Conservation (phyloP, 1,284 basidiomycete genomes). For the Sanghuangporus weigelae region DNA sequence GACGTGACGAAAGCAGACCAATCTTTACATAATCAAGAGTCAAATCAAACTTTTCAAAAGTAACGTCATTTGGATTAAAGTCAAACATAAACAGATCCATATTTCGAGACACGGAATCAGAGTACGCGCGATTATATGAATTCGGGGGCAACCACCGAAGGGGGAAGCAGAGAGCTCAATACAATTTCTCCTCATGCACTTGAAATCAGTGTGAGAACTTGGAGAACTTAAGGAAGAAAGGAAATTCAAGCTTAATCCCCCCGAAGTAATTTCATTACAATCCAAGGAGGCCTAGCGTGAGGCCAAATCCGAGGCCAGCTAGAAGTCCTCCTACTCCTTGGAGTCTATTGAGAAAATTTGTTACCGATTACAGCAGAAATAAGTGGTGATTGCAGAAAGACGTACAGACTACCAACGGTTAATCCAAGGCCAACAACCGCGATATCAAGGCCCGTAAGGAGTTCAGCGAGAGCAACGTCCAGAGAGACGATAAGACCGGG, state of each 20-base stretch:
- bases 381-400: not conserved
- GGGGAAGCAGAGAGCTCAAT: too few species aligned
- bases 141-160: too few species aligned
- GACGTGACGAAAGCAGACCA: too few species aligned
- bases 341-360: constrained; percentile 17
- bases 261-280: constrained; percentile 6
- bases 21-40: too few species aligned
- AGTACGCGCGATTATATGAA: too few species aligned
- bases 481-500: constrained; percentile 16
- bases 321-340: constrained; percentile 23
- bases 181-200: too few species aligned
- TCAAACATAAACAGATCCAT: too few species aligned
- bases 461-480: constrained; percentile 17
- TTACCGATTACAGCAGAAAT: not conserved
- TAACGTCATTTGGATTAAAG: too few species aligned
- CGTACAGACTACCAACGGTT: constrained; percentile 23
- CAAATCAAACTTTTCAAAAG: too few species aligned
- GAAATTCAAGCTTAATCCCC: not conserved
- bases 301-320: constrained; percentile 22
- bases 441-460: constrained; percentile 17
- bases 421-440: constrained; percentile 18
- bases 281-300: constrained; percentile 23
- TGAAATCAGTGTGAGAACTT: not conserved
- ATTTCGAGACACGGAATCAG: too few species aligned
- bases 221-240: not conserved